These are phyloP conservation scores for Ophiocordyceps camponoti-floridani DNA, from an alignment of 2,329 filamentous ascomycete genomes.

Conservation along the genomic window DNA sequence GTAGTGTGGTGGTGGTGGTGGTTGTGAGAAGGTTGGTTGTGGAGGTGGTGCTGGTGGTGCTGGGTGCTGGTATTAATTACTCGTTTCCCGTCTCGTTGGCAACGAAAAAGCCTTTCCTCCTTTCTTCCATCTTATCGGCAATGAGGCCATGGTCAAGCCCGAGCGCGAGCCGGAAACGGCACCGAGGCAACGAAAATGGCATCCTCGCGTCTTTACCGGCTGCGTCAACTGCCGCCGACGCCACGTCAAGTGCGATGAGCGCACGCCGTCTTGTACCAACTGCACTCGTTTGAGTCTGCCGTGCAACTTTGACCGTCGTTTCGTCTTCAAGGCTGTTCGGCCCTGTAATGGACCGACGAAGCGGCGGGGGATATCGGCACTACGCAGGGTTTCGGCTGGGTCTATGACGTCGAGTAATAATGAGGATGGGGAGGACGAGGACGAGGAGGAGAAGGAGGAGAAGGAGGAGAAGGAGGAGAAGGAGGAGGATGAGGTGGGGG, in stretches of 20 bases:
- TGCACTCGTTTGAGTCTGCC: constrained; percentile 11
- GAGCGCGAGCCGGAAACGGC: constrained; percentile 2
- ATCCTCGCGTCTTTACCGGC: constrained; percentile 20
- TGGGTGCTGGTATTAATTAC: neutral
- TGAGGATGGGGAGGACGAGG: neutral
- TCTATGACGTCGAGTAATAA: neutral
- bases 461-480: too few species aligned
- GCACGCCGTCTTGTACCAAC: constrained; percentile 17
- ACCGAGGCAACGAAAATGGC: constrained; percentile 11
- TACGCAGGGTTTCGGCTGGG: neutral
- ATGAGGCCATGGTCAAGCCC: constrained; percentile 3
- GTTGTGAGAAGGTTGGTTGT: too few species aligned
- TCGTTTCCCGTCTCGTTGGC: too few species aligned
- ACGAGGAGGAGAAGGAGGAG: neutral
- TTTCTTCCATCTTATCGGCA: neutral
- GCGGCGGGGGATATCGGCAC: neutral
- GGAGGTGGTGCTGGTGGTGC: neutral
- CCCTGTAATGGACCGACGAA: constrained; percentile 1
- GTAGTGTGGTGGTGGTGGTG: too few species aligned
- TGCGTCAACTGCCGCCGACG: constrained; percentile 20
- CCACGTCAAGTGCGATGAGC: constrained; percentile 11
- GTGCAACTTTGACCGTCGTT: constrained; percentile 5
- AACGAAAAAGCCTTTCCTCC: neutral
- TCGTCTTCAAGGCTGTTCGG: constrained; percentile 4
- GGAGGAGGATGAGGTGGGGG: too few species aligned